These are phyloP conservation scores for Colletotrichum destructivum DNA, from an alignment of 2,329 filamentous ascomycete genomes.

Conservation along the genomic window DNA sequence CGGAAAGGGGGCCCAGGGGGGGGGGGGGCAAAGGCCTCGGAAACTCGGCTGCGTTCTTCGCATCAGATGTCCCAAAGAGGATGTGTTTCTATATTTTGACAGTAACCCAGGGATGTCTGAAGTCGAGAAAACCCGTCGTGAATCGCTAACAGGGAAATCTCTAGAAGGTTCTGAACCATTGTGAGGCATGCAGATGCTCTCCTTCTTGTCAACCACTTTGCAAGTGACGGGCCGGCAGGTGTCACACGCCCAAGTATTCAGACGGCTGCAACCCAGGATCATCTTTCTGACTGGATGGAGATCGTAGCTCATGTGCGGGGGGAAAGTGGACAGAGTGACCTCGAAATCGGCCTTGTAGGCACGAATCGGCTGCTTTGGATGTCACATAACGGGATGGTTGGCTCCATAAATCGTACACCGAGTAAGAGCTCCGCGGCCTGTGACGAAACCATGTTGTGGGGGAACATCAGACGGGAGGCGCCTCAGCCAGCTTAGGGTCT, in stretches of 20 bases:
- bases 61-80: slow-evolving; percentile 17
- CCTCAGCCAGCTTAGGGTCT: slow-evolving; percentile 13
- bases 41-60: slow-evolving; percentile 12
- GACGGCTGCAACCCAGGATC: slow-evolving; percentile 10
- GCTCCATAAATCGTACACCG: neutral
- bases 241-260: slow-evolving; percentile 24
- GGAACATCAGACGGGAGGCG: slow-evolving; percentile 19
- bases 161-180: neutral
- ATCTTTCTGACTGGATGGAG: neutral
- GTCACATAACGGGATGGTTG: neutral
- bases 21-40: neutral
- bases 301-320: neutral
- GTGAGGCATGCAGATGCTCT: neutral
- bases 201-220: neutral
- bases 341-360: neutral
- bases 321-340: neutral
- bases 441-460: slow-evolving; percentile 16
- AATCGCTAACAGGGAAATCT: neutral
- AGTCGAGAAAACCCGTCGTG: neutral
- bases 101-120: neutral
- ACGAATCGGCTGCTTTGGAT: neutral
- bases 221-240: slow-evolving; percentile 31
- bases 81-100: slow-evolving; percentile 26
- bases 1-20: too few species aligned
- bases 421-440: neutral